Evolutionary conservation across 768 basidiomycete species (phyloP).

Genomic region (Pleurotus pulmonarius): DNA sequence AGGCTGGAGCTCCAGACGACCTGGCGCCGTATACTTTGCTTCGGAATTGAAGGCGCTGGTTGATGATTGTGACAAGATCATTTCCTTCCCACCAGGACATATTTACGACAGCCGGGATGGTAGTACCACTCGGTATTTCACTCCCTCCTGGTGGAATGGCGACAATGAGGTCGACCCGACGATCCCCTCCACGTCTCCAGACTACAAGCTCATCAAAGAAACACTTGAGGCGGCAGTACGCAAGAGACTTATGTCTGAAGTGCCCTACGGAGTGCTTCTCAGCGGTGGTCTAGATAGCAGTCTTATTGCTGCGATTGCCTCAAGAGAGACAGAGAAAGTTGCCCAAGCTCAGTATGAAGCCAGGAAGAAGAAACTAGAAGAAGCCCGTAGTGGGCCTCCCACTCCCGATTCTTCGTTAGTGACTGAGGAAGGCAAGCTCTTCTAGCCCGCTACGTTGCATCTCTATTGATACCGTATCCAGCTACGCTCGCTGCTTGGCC

Average conservation of each 20-base stretch:
- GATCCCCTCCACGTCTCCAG: conserved; percentile 56
- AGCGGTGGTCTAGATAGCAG: conserved; percentile 96
- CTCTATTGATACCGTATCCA: conserved; percentile 21
- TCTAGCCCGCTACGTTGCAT: background rate
- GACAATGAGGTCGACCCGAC: conserved; percentile 61
- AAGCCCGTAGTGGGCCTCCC: conserved; percentile 50
- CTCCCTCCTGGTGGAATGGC: conserved; percentile 87
- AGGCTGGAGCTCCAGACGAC: conserved; percentile 83
- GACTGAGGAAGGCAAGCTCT: conserved; percentile 50
- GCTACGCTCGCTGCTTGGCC: conserved; percentile 88
- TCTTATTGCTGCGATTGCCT: conserved; percentile 92
- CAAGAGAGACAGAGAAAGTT: conserved; percentile 91
- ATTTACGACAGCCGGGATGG: conserved; percentile 85
- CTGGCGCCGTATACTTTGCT: conserved; percentile 86
- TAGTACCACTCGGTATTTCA: conserved; percentile 79
- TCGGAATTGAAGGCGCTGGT: conserved; percentile 92
- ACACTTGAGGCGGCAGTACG: conserved; percentile 87
- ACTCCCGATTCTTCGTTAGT: conserved; percentile 38
- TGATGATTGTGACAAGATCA: conserved; percentile 91
- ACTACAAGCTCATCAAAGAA: conserved; percentile 71
- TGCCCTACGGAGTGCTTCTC: conserved; percentile 95
- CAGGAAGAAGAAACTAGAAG: conserved; percentile 57
- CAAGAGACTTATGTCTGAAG: conserved; percentile 97
- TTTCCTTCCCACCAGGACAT: conserved; percentile 96
- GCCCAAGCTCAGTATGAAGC: conserved; percentile 72